Evolutionary conservation across 495 filamentous ascomycete genomes (phyloP).

Genomic region (Letharia lupina): DNA sequence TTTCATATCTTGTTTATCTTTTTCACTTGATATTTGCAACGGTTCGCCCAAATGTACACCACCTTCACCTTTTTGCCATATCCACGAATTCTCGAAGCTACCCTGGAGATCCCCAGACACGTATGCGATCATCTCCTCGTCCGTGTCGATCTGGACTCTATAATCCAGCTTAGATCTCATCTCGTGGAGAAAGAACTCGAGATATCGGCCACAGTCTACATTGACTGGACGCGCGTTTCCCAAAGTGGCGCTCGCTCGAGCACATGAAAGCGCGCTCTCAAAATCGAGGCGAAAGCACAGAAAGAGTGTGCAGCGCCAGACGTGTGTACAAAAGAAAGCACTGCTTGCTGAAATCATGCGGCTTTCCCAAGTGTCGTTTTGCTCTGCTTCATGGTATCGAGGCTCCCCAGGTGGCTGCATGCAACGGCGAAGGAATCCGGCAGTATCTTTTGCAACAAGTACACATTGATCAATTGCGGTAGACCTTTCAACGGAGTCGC

Average conservation of each 20-base stretch:
- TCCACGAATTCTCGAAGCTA: conserved; percentile 69
- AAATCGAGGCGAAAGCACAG: conserved; percentile 67
- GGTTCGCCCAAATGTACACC: conserved; percentile 17
- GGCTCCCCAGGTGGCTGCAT: conserved; percentile 33
- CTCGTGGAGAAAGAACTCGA: conserved; percentile 70
- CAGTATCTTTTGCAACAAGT: conserved; percentile 66
- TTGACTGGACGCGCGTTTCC: conserved; percentile 63
- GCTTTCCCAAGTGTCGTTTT: conserved; percentile 37
- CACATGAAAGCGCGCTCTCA: conserved; percentile 60
- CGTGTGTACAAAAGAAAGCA: conserved; percentile 69
- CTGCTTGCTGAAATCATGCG: conserved; percentile 47
- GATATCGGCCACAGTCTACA: conserved; percentile 68
- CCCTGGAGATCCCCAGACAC: conserved; percentile 86
- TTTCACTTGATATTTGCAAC: conserved; percentile 13
- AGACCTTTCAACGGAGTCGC: conserved; percentile 51
- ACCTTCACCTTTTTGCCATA: conserved; percentile 65
- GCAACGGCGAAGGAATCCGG: conserved; percentile 59
- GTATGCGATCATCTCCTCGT: conserved; percentile 88
- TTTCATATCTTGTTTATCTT: conserved; percentile 12
- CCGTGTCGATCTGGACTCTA: conserved; percentile 49
- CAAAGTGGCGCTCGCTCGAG: conserved; percentile 60
- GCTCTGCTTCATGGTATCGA: conserved; percentile 23
- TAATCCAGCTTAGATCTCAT: conserved; percentile 51
- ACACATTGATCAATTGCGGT: conserved; percentile 73
- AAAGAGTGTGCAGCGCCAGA: conserved; percentile 84